Base-by-base conservation (phyloP, 2,329 filamentous ascomycete species). In the Cryphonectria carpinicola region DNA sequence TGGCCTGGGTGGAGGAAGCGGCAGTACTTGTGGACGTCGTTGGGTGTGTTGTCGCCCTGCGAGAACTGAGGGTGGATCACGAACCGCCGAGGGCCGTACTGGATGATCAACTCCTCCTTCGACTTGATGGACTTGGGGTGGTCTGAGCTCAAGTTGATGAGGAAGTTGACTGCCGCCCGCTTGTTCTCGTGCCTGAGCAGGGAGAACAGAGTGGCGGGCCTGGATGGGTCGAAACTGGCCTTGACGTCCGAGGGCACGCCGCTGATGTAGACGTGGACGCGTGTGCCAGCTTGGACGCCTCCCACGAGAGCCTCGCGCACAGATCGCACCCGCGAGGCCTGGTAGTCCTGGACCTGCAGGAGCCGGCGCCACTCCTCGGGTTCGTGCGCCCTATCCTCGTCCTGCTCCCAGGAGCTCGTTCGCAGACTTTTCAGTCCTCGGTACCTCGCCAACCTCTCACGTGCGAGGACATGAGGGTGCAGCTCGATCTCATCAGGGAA, bases 401-500 rank as follows among this genome's bases (percentile, higher is more conserved):
- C 91, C 43, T 91, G 93, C 76, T 97, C 92, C 96, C 96, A 99
- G 13, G 87, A 86, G 77, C 94, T 97, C 17, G 93, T 93, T 74
- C 93, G 90, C 72, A 98, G 81, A 79, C 93, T 97, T 86, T 98
- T 99, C 74, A 99, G 82, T 58, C 96, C 96, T 77, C 96, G 88
- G 82, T 98, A 99, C 71, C 93, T 89, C 11, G 92, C 89, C 68
- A 99, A 84, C 61, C 96, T 88, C 81, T 99, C 96, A 66, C 93
- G 86, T 0, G 96, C 96, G 61, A 93, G 86, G 4, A 97, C 93
- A 67, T 95, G 88, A 0, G 97, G 96, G 74, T 93, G 93, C 67
- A 99, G 85, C 80, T 99, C 97, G 70, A 99, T 96, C 81, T 99
- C 96, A 75, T 99, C 96, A 0, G 96, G 96, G 80, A 98, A 99